A percentile compares a stretch with the other conserved stretches of the same genome.
These are phyloP conservation scores for Mycena alexandri DNA, from an alignment of 768 basidiomycete species.

Conservation along the genomic window DNA sequence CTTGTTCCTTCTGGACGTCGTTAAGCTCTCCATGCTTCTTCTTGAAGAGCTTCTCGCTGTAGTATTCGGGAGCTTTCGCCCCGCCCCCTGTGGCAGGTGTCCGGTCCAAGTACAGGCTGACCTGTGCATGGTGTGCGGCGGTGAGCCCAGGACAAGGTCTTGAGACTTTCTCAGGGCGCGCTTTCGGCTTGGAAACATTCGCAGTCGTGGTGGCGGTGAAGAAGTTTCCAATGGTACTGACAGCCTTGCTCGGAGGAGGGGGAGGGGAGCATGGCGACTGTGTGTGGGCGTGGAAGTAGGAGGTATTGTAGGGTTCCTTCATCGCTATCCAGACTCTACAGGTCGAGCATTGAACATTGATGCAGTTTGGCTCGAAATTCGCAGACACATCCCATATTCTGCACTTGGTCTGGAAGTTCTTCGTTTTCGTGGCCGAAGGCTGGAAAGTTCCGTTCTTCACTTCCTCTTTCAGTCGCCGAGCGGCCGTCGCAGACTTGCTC, in stretches of 20 bases:
- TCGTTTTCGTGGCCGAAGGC: background rate
- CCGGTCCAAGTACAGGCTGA: slow-evolving; percentile 8
- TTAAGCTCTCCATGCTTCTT: background rate
- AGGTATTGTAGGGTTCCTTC: slow-evolving; percentile 32
- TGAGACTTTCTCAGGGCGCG: slow-evolving; percentile 1
- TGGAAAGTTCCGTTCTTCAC: slow-evolving; percentile 1
- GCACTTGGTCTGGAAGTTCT: slow-evolving; percentile 3
- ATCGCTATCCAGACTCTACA: slow-evolving; percentile 26
- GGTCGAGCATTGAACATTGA: slow-evolving; percentile 23
- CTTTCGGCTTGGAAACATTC: too few species aligned
- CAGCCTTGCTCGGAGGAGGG: background rate
- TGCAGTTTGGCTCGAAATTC: background rate
- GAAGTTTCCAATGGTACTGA: background rate
- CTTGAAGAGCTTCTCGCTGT: slow-evolving; percentile 6
- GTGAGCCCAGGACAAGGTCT: slow-evolving; percentile 21
- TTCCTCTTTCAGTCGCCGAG: too few species aligned
- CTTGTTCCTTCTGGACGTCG: background rate
- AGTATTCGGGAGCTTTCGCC: background rate
- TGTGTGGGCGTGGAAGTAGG: slow-evolving; percentile 28
- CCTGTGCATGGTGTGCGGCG: background rate
- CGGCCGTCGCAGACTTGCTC: too few species aligned
- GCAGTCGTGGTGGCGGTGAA: background rate
- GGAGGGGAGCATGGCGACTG: background rate
- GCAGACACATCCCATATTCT: background rate
- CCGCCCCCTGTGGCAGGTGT: slow-evolving; percentile 1